Conservation (phyloP, 352 stramenopile genomes). For the Aphanomyces euteiches region DNA sequence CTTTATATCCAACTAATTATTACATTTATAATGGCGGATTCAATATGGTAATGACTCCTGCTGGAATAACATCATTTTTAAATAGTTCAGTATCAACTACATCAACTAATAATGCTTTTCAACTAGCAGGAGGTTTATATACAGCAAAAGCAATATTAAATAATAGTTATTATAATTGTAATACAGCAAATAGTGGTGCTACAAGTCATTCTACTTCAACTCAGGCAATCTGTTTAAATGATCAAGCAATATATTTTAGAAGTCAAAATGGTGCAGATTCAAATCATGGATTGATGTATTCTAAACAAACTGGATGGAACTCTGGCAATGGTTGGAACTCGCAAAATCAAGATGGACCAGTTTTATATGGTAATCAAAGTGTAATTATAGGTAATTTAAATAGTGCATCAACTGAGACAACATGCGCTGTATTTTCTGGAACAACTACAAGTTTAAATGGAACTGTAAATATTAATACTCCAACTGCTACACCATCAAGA, state of each 20-base stretch:
- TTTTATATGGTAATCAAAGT: conserved; percentile 13
- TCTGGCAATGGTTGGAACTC: background rate
- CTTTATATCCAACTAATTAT: conserved; percentile 8
- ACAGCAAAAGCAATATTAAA: conserved; percentile 11
- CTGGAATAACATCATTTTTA: background rate
- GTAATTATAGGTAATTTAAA: conserved; percentile 13
- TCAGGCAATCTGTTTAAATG: conserved; percentile 16
- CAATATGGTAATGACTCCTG: conserved; percentile 4
- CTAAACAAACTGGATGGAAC: background rate
- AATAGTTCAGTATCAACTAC: background rate
- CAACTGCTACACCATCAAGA: background rate
- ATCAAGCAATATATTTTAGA: conserved; percentile 12
- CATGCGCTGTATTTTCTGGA: background rate
- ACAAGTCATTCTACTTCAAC: conserved; percentile 7
- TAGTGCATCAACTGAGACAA: background rate
- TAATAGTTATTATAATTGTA: conserved; percentile 20
- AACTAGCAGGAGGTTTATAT: conserved; percentile 7
- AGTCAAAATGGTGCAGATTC: conserved; percentile 9
- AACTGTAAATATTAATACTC: conserved; percentile 16
- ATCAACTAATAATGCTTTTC: background rate
- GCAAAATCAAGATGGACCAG: conserved; percentile 5
- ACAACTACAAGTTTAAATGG: conserved; percentile 4
- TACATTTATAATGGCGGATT: background rate
- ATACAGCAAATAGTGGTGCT: conserved; percentile 1
- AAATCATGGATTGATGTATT: conserved; percentile 3